Base-by-base conservation (phyloP, 1,284 basidiomycete species). In the Crucibulum cyathiforme region DNA sequence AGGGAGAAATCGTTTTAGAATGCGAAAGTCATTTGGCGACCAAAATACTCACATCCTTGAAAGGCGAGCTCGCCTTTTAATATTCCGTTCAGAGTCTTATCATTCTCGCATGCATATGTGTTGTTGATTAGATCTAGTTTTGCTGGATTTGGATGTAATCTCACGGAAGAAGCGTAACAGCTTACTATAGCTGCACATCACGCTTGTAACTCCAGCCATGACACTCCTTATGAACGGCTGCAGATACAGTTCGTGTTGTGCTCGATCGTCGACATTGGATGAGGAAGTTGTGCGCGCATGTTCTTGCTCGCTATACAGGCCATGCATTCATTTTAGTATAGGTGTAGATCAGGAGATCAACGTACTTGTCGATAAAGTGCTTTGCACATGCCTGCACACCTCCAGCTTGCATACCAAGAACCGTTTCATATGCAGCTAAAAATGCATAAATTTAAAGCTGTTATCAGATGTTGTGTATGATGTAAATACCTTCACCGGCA, bases 11-110 rank as follows among this genome's bases (percentile, higher is more conserved):
- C 3, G 7, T 53, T 37, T 17, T 13, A 17, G 12, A 41, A 53
- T 10, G 13, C 12, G 9, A 12, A 12, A 34, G 13, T 53, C 15
- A 15, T 5, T 2, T 10, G 13, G 12, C 15, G 8, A 15, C 3
- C 12, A 53, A 17, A 13, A 13, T 24, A 72, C 82, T 67, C 61
- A 85, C 82, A 91, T 31, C 93, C 93, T 73, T 90, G 88, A 82
- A 94, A 95, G 3, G 88, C 90, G 57, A 87, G 85, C 75, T 95
- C 92, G 31, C 81, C 78, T 78, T 96, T 96, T 60, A 96, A 80
- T 41, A 95, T 81, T 57, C 87, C 83, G 76, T 94, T 95, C 71
- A 94, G 74, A 41, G 88, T 81, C 65, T 88, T 84, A 68, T 88
- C 82, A 69, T 93, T 94, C 72, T 93, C 87, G 73, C 93, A 95